Conservation (phyloP, 805 yeast species). For the Saccharomyces paradoxus region DNA sequence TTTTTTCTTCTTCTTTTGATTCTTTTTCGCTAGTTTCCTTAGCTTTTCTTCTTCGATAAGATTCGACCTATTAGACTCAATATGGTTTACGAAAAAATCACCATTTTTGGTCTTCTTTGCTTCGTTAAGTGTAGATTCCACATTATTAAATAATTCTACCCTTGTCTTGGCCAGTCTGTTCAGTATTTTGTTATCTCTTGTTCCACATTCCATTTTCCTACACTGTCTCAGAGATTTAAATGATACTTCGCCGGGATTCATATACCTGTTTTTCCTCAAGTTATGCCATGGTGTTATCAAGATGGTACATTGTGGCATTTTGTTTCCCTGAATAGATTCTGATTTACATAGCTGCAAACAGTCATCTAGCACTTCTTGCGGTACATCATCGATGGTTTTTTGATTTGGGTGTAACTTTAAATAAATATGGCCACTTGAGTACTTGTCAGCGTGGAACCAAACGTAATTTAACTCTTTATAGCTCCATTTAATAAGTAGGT, state of each 20-base stretch:
- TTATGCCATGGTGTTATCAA: constrained; percentile 71
- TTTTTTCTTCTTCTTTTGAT: constrained; percentile 8
- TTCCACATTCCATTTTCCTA: constrained; percentile 43
- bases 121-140: constrained; percentile 21
- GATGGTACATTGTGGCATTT: constrained; percentile 55
- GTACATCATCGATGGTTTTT: constrained; percentile 40
- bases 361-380: constrained; percentile 42
- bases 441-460: constrained; percentile 77
- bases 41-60: constrained; percentile 19
- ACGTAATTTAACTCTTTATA: constrained; percentile 46
- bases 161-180: constrained; percentile 61
- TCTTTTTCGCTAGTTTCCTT: constrained; percentile 16
- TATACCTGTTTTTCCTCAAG: constrained; percentile 54
- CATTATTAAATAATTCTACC: constrained; percentile 37
- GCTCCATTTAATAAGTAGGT: constrained; percentile 52
- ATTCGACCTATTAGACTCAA: constrained; percentile 12
- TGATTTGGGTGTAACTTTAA: constrained; percentile 45
- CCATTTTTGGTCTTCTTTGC: constrained; percentile 28
- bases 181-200: constrained; percentile 49
- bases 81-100: constrained; percentile 14
- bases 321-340: constrained; percentile 69
- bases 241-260: constrained; percentile 75
- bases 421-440: constrained; percentile 72
- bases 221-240: constrained; percentile 53
- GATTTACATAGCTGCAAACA: constrained; percentile 70